phyloP scores from a whole-genome alignment of 169 alveolate genomes.

The Plasmodium chabaudi region DNA sequence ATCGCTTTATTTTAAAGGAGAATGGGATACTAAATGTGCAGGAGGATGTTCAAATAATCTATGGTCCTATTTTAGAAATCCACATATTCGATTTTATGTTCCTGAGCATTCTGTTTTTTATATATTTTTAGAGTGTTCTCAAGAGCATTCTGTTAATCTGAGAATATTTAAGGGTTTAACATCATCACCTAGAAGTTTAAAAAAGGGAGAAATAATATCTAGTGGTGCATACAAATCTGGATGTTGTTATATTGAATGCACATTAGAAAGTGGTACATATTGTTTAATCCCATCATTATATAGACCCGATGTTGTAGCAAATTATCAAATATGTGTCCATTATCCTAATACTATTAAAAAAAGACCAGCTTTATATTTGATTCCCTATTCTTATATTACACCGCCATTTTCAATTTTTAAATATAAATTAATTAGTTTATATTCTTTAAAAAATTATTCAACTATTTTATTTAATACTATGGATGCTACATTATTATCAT shows the following conservation, averaged over 20 bases:
- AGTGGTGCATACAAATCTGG: slow-evolving; percentile 86
- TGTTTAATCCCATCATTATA: slow-evolving; percentile 82
- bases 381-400: slow-evolving; percentile 59
- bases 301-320: slow-evolving; percentile 50
- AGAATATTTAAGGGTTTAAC: slow-evolving; percentile 83
- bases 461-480: slow-evolving; percentile 34
- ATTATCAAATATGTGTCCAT: slow-evolving; percentile 72
- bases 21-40: slow-evolving; percentile 80
- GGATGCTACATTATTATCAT: slow-evolving; percentile 34
- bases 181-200: slow-evolving; percentile 85
- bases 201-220: slow-evolving; percentile 81
- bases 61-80: slow-evolving; percentile 85
- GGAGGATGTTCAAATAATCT: slow-evolving; percentile 88
- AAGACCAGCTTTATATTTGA: slow-evolving; percentile 48
- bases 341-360: slow-evolving; percentile 57
- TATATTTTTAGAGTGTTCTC: slow-evolving; percentile 82
- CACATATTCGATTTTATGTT: slow-evolving; percentile 83
- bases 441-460: slow-evolving; percentile 74
- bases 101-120: slow-evolving; percentile 77
- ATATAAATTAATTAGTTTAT: slow-evolving; percentile 36
- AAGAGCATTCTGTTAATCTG: slow-evolving; percentile 86
- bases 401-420: slow-evolving; percentile 72
- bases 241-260: slow-evolving; percentile 81
- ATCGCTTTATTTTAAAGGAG: slow-evolving; percentile 75
- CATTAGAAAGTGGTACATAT: slow-evolving; percentile 77